Evolutionary conservation across 2,329 filamentous ascomycete species (phyloP), one percentile per base, ranked within the genome.

Genomic region (Fusarium sp.): DNA sequence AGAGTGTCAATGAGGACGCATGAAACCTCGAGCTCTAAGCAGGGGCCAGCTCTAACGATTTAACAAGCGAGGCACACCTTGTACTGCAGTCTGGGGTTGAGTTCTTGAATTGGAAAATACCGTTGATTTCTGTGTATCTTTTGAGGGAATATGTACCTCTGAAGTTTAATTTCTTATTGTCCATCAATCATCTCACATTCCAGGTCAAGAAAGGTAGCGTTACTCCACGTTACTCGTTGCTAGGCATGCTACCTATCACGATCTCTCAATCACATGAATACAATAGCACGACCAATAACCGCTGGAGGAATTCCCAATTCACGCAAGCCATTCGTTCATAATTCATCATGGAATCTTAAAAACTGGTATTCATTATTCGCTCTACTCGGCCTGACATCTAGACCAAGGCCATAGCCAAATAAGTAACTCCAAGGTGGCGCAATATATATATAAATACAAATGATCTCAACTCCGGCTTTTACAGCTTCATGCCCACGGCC

Each of bases 401-500:
- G 29, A 33, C 27, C 37, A 41, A 57, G 56, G 48, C 60, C 54
- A 45, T n/a, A 42, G 25, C 49, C 31, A 63, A 44, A 31, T 55
- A 25, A 56, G 25, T 51, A 70, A 73, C 70, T 70, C 70, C 70
- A 41, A 37, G 4, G 56, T 62, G 27, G 60, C 51, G 46, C 42
- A 60, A 46, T 58, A 18, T 73, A 66, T 35, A 33, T 35, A 33
- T 18, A 66, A 58, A 16, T 73, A 72, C 60, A 74, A 57, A 63
- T 51, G 23, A 56, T 41, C 38, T 58, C n/a, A 18, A 46, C 27
- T 29, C 38, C 19, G 27, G 33, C 41, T 39, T 66, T 80, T 91
- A 98, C 82, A 99, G 81, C 88, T 98, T 99, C 95, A 98, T 98
- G 15, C 96, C 96, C 81, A 97, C 86, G 70, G 91, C 91, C 88